These are phyloP conservation scores for Athelia psychrophila DNA, from an alignment of 1,284 basidiomycete genomes.

Conservation along the genomic window DNA sequence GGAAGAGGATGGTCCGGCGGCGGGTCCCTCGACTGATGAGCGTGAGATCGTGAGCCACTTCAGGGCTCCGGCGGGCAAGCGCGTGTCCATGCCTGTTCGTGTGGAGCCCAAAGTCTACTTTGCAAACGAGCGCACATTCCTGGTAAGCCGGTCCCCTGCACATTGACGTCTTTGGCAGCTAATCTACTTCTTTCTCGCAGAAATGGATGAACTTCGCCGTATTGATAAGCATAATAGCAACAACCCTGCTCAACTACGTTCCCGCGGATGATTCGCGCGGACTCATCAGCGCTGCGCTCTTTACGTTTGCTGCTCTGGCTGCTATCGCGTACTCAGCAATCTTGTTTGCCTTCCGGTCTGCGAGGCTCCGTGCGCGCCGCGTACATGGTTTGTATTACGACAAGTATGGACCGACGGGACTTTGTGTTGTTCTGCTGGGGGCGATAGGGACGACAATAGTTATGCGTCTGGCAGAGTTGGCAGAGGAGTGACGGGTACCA, in stretches of 20 bases:
- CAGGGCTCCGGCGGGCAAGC: constrained; percentile 84
- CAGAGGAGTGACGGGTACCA: not conserved
- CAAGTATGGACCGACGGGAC: constrained; percentile 79
- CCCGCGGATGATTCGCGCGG: constrained; percentile 74
- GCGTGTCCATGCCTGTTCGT: constrained; percentile 89
- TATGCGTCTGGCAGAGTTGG: constrained; percentile 51
- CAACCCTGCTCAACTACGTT: constrained; percentile 88
- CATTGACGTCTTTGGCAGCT: constrained; percentile 5
- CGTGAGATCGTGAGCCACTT: constrained; percentile 71
- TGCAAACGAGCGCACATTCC: constrained; percentile 91
- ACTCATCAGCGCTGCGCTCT: constrained; percentile 81
- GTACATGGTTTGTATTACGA: constrained; percentile 88
- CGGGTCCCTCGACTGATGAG: constrained; percentile 38
- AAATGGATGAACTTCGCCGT: constrained; percentile 96
- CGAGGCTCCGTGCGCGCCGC: constrained; percentile 69
- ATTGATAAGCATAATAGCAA: constrained; percentile 86
- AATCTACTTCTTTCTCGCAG: constrained; percentile 33
- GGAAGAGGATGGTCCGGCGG: constrained; percentile 30
- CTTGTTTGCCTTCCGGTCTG: constrained; percentile 87
- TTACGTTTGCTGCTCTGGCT: constrained; percentile 88
- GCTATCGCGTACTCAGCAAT: constrained; percentile 87
- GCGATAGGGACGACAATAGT: constrained; percentile 79
- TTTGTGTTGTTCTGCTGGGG: constrained; percentile 69
- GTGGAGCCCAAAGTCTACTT: constrained; percentile 99
- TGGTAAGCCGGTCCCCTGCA: constrained; percentile 48